Conservation (phyloP, 2,329 filamentous ascomycete species). For the Rhexocercosporidium sp. region DNA sequence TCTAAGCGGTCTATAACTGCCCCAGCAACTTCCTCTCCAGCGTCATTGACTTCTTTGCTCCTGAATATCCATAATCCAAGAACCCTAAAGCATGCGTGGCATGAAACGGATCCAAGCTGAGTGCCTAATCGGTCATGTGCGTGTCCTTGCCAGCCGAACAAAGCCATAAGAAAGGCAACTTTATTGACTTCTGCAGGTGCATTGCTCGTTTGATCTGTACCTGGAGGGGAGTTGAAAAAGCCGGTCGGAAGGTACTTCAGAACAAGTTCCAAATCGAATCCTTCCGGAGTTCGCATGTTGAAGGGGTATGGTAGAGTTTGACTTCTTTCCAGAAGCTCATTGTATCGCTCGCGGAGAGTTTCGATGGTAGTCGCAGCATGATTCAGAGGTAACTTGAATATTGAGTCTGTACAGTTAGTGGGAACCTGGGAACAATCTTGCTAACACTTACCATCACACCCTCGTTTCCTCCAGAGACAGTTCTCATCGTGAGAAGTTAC, state of each 20-base stretch:
- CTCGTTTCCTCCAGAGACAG: slow-evolving; percentile 85
- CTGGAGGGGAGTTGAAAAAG: slow-evolving; percentile 53
- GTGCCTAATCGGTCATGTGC: slow-evolving; percentile 37
- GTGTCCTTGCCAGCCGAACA: slow-evolving; percentile 75
- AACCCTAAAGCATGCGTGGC: slow-evolving; percentile 84
- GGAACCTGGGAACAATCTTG: slow-evolving; percentile 21
- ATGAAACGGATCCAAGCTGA: slow-evolving; percentile 57
- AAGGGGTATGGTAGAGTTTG: slow-evolving; percentile 65
- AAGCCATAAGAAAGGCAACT: slow-evolving; percentile 69
- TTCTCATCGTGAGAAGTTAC: slow-evolving; percentile 76
- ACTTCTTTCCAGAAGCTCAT: slow-evolving; percentile 60
- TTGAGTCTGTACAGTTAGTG: slow-evolving; percentile 52
- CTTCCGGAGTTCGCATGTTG: slow-evolving; percentile 59
- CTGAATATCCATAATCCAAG: slow-evolving; percentile 95
- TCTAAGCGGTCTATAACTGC: slow-evolving; percentile 72
- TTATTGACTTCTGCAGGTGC: slow-evolving; percentile 52
- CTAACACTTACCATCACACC: slow-evolving; percentile 76
- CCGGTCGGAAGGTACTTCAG: slow-evolving; percentile 56
- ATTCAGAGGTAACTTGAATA: slow-evolving; percentile 66
- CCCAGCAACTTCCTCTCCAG: slow-evolving; percentile 54
- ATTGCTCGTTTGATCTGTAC: neutral
- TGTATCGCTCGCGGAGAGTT: slow-evolving; percentile 66
- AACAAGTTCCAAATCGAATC: slow-evolving; percentile 56
- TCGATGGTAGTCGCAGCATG: slow-evolving; percentile 64
- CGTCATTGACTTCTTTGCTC: slow-evolving; percentile 68